Evolutionary conservation across 345 rosid species (phyloP).

Genomic region (Turnera subulata): DNA sequence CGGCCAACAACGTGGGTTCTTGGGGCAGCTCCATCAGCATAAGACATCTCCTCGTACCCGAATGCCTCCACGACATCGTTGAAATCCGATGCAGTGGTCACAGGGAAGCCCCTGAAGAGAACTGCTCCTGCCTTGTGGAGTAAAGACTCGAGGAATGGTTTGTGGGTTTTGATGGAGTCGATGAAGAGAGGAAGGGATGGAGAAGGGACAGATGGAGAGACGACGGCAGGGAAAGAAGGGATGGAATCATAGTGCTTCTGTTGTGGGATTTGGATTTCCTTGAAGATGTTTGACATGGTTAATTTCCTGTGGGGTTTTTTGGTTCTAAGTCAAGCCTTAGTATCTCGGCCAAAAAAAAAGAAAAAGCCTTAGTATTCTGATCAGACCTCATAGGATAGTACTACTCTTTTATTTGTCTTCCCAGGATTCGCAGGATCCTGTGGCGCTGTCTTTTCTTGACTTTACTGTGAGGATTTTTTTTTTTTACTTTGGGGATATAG

Average conservation of each 20-base stretch:
- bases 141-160: conserved; percentile 53
- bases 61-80: conserved; percentile 82
- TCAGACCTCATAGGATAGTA: too few species aligned
- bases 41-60: conserved; percentile 80
- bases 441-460: too few species aligned
- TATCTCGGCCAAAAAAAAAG: too few species aligned
- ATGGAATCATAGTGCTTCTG: not conserved
- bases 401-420: too few species aligned
- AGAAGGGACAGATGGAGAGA: not conserved
- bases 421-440: too few species aligned
- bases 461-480: too few species aligned
- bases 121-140: conserved; percentile 61
- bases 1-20: conserved; percentile 71
- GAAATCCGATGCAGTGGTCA: conserved; percentile 63
- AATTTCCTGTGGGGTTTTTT: too few species aligned
- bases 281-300: too few species aligned
- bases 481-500: too few species aligned
- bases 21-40: conserved; percentile 85
- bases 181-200: conserved; percentile 15
- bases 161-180: conserved; percentile 35
- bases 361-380: too few species aligned
- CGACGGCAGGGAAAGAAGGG: not conserved
- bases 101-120: conserved; percentile 62
- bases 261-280: too few species aligned
- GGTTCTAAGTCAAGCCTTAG: too few species aligned